Conservation (phyloP, 305 asterid genomes). For the Rubia occidens region DNA sequence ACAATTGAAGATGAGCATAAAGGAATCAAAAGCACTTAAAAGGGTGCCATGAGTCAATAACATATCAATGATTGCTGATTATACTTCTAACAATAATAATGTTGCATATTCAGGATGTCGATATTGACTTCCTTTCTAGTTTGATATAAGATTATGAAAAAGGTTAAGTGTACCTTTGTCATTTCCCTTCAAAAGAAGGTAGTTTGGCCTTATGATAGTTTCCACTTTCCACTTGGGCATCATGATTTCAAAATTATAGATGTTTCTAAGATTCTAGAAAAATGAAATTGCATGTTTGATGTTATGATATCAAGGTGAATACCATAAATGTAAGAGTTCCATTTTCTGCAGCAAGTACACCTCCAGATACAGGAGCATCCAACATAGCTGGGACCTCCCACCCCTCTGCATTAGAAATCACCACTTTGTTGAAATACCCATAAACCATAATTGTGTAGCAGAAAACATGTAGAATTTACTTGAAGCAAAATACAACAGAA, state of each 20-base stretch:
- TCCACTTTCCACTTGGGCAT: neutral
- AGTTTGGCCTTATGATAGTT: constrained; percentile 1
- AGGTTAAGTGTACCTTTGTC: neutral
- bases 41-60: neutral
- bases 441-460: neutral
- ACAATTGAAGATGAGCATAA: constrained; percentile 2
- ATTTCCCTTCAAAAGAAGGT: constrained; percentile 5
- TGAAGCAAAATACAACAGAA: neutral
- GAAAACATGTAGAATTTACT: neutral
- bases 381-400: constrained; percentile 52
- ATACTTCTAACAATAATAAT: neutral
- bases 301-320: constrained; percentile 12
- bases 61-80: neutral
- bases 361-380: constrained; percentile 99
- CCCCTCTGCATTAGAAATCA: constrained; percentile 29
- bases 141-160: neutral
- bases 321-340: constrained; percentile 98
- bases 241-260: neutral
- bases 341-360: constrained; percentile 71
- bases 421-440: constrained; percentile 3
- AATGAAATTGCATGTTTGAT: constrained; percentile 38
- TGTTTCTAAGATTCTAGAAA: constrained; percentile 6
- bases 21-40: neutral
- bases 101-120: neutral
- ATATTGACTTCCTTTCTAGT: neutral